Conservation (phyloP, 169 alveolate genomes). For the Plasmodium berghei region DNA sequence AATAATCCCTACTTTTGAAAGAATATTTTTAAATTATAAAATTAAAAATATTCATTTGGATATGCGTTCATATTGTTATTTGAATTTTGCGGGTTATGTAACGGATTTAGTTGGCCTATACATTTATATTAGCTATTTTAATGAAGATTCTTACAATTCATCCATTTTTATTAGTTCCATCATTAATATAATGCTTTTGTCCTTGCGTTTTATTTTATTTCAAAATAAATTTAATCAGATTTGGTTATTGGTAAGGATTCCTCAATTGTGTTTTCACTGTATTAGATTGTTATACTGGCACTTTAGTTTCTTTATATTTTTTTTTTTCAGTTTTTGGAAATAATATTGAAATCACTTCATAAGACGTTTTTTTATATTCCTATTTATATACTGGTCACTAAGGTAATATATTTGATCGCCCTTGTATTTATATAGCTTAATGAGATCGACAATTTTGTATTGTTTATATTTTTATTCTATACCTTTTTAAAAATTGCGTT, state of each 20-base stretch:
- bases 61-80: conserved; percentile 49
- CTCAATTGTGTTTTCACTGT: too few species aligned
- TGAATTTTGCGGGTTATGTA: conserved; percentile 40
- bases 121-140: conserved; percentile 61
- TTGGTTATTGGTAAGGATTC: conserved; percentile 48
- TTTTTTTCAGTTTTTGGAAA: conserved; percentile 62
- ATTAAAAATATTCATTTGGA: conserved; percentile 53
- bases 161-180: conserved; percentile 50
- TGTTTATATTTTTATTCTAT: not conserved
- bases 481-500: not conserved
- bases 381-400: conserved; percentile 67
- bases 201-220: conserved; percentile 41
- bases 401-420: conserved; percentile 22
- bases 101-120: conserved; percentile 70
- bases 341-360: conserved; percentile 63
- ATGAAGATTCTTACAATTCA: conserved; percentile 58
- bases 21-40: conserved; percentile 76
- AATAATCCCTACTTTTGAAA: conserved; percentile 75
- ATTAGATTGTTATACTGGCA: too few species aligned
- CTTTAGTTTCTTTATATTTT: conserved; percentile 9
- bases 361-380: conserved; percentile 74
- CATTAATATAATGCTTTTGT: conserved; percentile 33
- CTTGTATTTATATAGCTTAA: not conserved
- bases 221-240: conserved; percentile 26
- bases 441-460: not conserved